Base-by-base conservation (phyloP, 495 filamentous ascomycete genomes). In the Talaromyces borbonicus region DNA sequence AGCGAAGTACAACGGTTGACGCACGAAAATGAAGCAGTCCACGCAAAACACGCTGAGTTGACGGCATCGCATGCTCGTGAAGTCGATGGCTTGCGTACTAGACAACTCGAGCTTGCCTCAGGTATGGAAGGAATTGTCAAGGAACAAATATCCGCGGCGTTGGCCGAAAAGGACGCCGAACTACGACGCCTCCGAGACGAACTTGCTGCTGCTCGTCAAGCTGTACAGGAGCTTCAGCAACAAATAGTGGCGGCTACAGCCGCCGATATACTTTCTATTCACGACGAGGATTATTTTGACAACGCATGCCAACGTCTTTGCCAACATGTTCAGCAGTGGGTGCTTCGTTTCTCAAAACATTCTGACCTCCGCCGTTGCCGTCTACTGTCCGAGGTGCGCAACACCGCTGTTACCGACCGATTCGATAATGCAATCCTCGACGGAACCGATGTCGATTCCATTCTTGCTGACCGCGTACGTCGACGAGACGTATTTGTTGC, bases 401-500 rank as follows among this genome's bases (percentile, higher is more conserved):
- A 41, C 35, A 87, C 96, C 53, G 88, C 89, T 65, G 78, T 89
- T 41, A 85, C 90, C 55, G 87, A 92, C 58, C 81, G 89, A 9
- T 80, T 97, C 41, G 93, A 97, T 59, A 93, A 94, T 61, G 80
- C 87, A 39, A 81, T 97, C 46, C 75, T 98, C 30, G 92, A 98
- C 61, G 92, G 90, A 46, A 84, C 87, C 26, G 89, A 95, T 56
- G 85, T 90, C 18, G 86, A 97, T 54, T 66, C 67, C 41, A 89
- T 90, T 58, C 79, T 98, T 9, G 73, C 73, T 49, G 93, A 97
- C 57, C 83, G 93, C 33, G 83, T 92, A 43, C 78, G 77, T 48
- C 80, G 92, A 41, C 79, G 88, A 27, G 87, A 95, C 65, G 83
- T 96, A 26, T 93, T 97, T 68, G 95, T 95, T 85, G 89, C 86